These are phyloP conservation scores for Solidago caesia DNA, from an alignment of 129 eudicot genomes.

Conservation along the genomic window DNA sequence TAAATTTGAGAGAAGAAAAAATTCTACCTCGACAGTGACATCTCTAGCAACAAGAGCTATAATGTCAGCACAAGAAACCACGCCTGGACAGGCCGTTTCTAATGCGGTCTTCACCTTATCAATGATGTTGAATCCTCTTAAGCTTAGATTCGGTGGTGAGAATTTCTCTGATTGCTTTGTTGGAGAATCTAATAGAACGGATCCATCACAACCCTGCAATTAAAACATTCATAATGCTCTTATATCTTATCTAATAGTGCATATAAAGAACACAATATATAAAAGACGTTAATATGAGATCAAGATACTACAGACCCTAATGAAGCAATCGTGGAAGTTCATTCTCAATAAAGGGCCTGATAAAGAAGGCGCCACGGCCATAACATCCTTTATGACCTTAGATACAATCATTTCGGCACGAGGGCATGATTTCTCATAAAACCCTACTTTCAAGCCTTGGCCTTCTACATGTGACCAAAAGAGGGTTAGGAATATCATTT, in stretches of 20 bases:
- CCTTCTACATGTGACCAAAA: slow-evolving; percentile 25
- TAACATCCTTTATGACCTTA: slow-evolving; percentile 31
- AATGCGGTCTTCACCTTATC: slow-evolving; percentile 51
- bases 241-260: not conserved
- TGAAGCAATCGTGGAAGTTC: slow-evolving; percentile 73
- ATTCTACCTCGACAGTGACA: slow-evolving; percentile 40
- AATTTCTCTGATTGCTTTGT: slow-evolving; percentile 46
- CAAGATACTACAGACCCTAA: slow-evolving; percentile 42
- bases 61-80: slow-evolving; percentile 75
- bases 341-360: slow-evolving; percentile 61
- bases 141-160: slow-evolving; percentile 46
- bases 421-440: slow-evolving; percentile 60
- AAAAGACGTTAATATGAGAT: not conserved
- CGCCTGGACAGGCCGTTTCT: slow-evolving; percentile 50
- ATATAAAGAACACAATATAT: not conserved
- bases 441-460: slow-evolving; percentile 53
- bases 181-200: slow-evolving; percentile 53
- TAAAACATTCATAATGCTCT: not conserved
- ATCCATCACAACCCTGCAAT: slow-evolving; percentile 69
- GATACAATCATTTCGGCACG: slow-evolving; percentile 36
- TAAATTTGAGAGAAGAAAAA: not conserved
- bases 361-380: slow-evolving; percentile 54
- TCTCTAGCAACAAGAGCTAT: slow-evolving; percentile 55
- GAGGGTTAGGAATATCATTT: slow-evolving; percentile 15
- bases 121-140: slow-evolving; percentile 55